Evolutionary conservation across 2,329 filamentous ascomycete genomes (phyloP), one percentile per base, ranked within the genome.

Genomic region (Sporothrix phasma): DNA sequence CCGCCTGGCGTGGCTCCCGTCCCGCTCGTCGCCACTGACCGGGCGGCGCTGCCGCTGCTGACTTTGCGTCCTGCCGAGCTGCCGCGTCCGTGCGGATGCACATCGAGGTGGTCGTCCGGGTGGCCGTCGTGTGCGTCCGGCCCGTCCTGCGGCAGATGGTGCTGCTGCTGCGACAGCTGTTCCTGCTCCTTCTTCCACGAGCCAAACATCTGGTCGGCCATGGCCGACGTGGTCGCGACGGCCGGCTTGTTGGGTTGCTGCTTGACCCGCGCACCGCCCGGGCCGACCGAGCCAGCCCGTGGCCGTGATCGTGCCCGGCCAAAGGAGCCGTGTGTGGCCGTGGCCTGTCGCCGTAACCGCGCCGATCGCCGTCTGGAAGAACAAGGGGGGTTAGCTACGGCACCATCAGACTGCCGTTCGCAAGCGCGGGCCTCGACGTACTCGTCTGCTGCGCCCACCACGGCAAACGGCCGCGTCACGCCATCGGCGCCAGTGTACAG

Each of bases 401-500:
- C 3, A 10, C 17, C 26, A 31, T 41, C 19, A 29, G 39, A 17
- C 11, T n/a, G n/a, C 26, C 11, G n/a, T 19, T 34, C 26, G 22
- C 4, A 3, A 31, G 31, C 22, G 6, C 39, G 56, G n/a, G 5
- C 17, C 17, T 37, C 34, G 13, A 64, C 65, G 10, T 51, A 68
- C 66, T 69, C 67, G 26, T 69, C 67, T 19, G 64, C 54, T 7
- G 64, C 64, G 7, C 67, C 67, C 43, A 86, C 79, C 80, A 88
- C 84, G 67, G 84, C 85, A 71, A 87, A 88, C 2, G 85, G 85
- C 66, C 85, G 77, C 73, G 83, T 82, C 67, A 87, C 72, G 66
- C 85, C 85, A 74, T 88, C 85, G 62, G 86, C 83, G 64, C 85
- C 85, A 5, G 84, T 76, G 72, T 87, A 88, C 59, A 85, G 81